Percentiles rank a stretch among this genome's conserved stretches.
phyloP scores from a whole-genome alignment of 306 rosid genomes.

The Fragaria ananassa region DNA sequence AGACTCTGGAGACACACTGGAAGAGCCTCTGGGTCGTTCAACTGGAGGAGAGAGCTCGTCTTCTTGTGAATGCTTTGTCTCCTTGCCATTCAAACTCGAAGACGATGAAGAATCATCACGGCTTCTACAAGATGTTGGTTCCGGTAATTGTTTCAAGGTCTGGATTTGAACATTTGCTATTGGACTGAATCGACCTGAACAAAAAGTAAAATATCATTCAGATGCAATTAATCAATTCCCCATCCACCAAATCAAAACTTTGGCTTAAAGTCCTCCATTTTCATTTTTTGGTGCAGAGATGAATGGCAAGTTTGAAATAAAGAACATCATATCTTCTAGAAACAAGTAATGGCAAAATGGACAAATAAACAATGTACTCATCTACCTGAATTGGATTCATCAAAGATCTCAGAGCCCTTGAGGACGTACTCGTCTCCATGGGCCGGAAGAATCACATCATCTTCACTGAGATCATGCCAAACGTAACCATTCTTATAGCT shows the following conservation, averaged over 20 bases:
- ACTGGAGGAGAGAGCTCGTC: conserved; percentile 60
- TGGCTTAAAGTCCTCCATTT: not conserved
- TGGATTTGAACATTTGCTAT: conserved; percentile 47
- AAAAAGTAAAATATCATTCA: conserved; percentile 19
- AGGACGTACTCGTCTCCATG: conserved; percentile 90
- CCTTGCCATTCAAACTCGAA: conserved; percentile 78
- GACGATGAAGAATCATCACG: conserved; percentile 75
- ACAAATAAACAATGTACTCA: not conserved
- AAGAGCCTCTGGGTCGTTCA: conserved; percentile 42
- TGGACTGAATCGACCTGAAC: conserved; percentile 58
- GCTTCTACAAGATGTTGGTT: conserved; percentile 64
- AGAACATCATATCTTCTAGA: not conserved
- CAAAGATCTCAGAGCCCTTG: conserved; percentile 92
- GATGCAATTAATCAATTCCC: not conserved
- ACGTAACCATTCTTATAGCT: conserved; percentile 88
- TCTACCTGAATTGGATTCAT: conserved; percentile 70
- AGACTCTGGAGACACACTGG: conserved; percentile 60
- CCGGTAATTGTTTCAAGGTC: conserved; percentile 66
- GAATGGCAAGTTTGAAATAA: not conserved
- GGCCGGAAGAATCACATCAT: conserved; percentile 74
- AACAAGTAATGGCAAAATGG: conserved; percentile 8
- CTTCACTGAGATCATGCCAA: conserved; percentile 92
- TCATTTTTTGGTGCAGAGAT: not conserved
- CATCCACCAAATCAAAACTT: not conserved
- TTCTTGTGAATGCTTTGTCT: conserved; percentile 57